phyloP scores from a whole-genome alignment of 2,329 filamentous ascomycete genomes.

The Aspergillus novoparasiticus region DNA sequence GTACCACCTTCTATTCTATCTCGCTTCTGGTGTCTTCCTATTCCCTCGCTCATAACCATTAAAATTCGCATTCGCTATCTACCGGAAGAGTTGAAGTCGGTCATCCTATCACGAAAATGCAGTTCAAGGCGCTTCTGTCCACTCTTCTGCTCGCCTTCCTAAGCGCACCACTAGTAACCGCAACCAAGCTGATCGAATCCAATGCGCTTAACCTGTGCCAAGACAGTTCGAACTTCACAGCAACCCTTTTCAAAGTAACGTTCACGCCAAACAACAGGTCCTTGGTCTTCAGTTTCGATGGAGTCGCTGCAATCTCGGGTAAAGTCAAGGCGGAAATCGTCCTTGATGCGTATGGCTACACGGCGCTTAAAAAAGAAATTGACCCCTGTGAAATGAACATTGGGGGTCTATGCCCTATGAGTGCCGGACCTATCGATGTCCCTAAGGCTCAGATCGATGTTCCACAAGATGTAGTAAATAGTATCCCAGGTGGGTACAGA shows the following conservation, averaged over 20 bases:
- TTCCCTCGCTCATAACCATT: conserved; percentile 10
- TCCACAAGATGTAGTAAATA: conserved; percentile 56
- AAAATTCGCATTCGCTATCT: conserved; percentile 12
- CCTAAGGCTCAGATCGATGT: conserved; percentile 67
- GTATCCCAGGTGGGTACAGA: conserved; percentile 64
- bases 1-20: conserved; percentile 26
- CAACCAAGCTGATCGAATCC: conserved; percentile 72
- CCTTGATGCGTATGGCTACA: conserved; percentile 81
- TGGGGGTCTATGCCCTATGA: conserved; percentile 86
- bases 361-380: conserved; percentile 66
- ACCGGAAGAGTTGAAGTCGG: conserved; percentile 7
- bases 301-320: conserved; percentile 79
- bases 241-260: conserved; percentile 80
- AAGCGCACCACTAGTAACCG: conserved; percentile 56
- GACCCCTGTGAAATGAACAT: conserved; percentile 74
- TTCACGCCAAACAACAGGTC: conserved; percentile 67
- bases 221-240: conserved; percentile 79
- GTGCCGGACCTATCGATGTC: conserved; percentile 76
- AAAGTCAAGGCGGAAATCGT: conserved; percentile 77
- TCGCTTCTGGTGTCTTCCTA: conserved; percentile 3
- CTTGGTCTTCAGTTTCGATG: conserved; percentile 72
- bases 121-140: conserved; percentile 36
- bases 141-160: conserved; percentile 45
- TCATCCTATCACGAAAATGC: conserved; percentile 31
- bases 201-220: conserved; percentile 84